Conservation (phyloP, 306 rosid species). For the apple (Malus domestica) region ASM211411v1 NC_041790.1:20396001-20396500, state of each 20-base stretch:
- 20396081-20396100: background rate
- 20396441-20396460: background rate
- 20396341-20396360: background rate
- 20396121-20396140: background rate
- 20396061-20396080: background rate
- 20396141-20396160: background rate
- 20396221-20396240: background rate
- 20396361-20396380: background rate
- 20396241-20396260: background rate
- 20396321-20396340: background rate
- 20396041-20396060: background rate
- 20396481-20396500: background rate
- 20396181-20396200: background rate
- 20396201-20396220: background rate
- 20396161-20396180: conserved; percentile 3
- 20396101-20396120: background rate
- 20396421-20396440: background rate
- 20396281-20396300: background rate
- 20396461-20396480: background rate
- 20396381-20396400: background rate
- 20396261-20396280: background rate
- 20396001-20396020: background rate
- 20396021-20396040: background rate
- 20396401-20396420: background rate
- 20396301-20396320: background rate